Evolutionary conservation across 176 grass and related monocot species (phyloP).

Genomic region (Puccinellia tenuiflora): DNA sequence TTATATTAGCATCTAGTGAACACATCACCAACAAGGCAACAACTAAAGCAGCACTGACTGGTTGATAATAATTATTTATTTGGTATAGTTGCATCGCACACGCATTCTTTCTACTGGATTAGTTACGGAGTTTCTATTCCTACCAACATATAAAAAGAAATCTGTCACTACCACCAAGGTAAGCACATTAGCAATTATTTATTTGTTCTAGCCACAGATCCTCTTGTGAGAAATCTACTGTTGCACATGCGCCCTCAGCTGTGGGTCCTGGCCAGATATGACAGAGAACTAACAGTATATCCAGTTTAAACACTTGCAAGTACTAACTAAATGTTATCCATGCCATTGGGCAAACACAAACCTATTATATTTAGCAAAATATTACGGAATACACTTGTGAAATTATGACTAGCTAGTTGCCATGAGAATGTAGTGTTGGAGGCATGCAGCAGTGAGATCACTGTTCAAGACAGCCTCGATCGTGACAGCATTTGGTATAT

Average conservation of each 20-base stretch:
- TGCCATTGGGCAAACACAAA: too few species aligned
- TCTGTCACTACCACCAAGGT: not conserved
- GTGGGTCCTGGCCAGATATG: not conserved
- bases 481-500: not conserved
- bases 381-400: not conserved
- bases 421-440: not conserved
- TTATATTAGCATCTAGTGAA: not conserved
- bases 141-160: not conserved
- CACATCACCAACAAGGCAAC: slow-evolving; percentile 4
- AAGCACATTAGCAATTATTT: not conserved
- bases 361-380: not conserved
- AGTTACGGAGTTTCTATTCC: not conserved
- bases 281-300: not conserved
- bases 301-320: not conserved
- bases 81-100: not conserved
- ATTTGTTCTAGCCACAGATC: not conserved
- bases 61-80: not conserved
- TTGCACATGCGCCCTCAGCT: not conserved
- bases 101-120: not conserved
- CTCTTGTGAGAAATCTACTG: not conserved
- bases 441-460: not conserved
- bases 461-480: slow-evolving; percentile 10
- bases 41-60: not conserved
- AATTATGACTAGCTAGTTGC: not conserved
- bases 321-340: too few species aligned